These are phyloP conservation scores for Apophysomyces variabilis DNA, from an alignment of 371 early-diverging fungal genomes.

Conservation along the genomic window DNA sequence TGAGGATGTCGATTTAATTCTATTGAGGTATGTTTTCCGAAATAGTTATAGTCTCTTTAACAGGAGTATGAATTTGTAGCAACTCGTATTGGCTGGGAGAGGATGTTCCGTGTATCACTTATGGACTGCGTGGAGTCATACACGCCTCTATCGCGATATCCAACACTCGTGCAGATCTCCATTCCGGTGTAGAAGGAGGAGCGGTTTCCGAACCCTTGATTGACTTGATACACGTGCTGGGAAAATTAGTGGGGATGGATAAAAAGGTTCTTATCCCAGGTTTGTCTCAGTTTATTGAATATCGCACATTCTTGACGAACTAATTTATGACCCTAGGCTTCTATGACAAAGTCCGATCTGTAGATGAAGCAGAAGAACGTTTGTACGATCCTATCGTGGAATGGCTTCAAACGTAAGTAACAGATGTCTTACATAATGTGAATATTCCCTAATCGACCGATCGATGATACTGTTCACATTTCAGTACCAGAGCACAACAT, in stretches of 20 bases:
- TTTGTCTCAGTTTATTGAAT: slow-evolving; percentile 8
- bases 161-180: slow-evolving; percentile 68
- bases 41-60: neutral
- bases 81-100: slow-evolving; percentile 78
- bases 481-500: slow-evolving; percentile 38
- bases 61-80: slow-evolving; percentile 27
- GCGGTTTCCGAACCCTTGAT: slow-evolving; percentile 80
- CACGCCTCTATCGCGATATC: slow-evolving; percentile 68
- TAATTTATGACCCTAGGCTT: slow-evolving; percentile 42
- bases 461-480: slow-evolving; percentile 13
- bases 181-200: slow-evolving; percentile 90
- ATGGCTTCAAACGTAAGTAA: slow-evolving; percentile 46
- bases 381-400: slow-evolving; percentile 61
- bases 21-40: slow-evolving; percentile 56
- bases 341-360: slow-evolving; percentile 60
- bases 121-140: slow-evolving; percentile 78
- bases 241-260: slow-evolving; percentile 61
- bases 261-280: slow-evolving; percentile 75
- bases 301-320: neutral
- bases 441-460: slow-evolving; percentile 17
- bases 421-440: neutral
- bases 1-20: slow-evolving; percentile 70
- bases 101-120: slow-evolving; percentile 69
- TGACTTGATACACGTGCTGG: slow-evolving; percentile 72
- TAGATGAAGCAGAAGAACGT: slow-evolving; percentile 55